These are phyloP conservation scores for Lactarius deliciosus DNA, from an alignment of 768 basidiomycete genomes.

Conservation along the genomic window DNA sequence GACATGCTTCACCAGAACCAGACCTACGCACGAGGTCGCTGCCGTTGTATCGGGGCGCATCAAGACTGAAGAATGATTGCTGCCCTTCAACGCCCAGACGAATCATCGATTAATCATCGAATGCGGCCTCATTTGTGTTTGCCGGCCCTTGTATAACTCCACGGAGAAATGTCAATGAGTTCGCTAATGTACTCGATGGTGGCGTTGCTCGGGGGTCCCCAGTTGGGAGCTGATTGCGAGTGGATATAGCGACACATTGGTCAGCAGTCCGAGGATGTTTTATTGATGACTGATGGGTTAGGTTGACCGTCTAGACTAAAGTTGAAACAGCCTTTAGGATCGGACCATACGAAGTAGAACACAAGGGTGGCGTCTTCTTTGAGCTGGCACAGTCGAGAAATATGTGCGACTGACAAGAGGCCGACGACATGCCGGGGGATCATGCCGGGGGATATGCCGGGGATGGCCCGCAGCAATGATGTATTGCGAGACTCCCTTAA, in stretches of 20 bases:
- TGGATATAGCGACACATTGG: background rate
- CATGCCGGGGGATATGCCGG: background rate
- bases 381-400: background rate
- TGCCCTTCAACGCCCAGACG: background rate
- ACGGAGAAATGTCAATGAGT: background rate
- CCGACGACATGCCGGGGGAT: background rate
- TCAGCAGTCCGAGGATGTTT: background rate
- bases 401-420: background rate
- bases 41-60: background rate
- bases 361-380: background rate
- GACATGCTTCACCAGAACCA: background rate
- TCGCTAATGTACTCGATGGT: background rate
- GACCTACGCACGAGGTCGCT: background rate
- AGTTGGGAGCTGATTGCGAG: background rate
- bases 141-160: background rate
- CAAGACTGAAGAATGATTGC: background rate
- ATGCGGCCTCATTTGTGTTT: background rate
- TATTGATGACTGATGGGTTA: background rate
- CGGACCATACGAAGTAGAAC: background rate
- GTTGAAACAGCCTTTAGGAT: background rate
- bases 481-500: background rate
- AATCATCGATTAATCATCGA: background rate
- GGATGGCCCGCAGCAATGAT: background rate
- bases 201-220: background rate
- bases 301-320: background rate